Evolutionary conservation across 129 eudicot genomes (phyloP), one percentile per base, ranked within the genome.

Genomic region (Flaveria bidentis): DNA sequence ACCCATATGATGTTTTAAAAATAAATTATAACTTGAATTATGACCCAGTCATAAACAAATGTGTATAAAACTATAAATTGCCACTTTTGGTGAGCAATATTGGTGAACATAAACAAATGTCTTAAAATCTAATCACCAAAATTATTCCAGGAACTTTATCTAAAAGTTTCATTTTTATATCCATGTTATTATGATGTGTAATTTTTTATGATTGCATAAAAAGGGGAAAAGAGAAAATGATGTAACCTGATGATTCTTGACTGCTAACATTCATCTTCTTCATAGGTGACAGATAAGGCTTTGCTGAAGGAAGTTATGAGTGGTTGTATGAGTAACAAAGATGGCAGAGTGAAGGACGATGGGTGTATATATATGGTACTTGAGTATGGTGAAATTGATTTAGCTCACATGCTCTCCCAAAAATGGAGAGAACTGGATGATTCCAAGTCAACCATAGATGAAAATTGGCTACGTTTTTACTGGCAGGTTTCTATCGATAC

Each of bases 321-420:
- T 81, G 97, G 97, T 69, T 81, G 89, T 79, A 88, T 87, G 85
- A 85, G 77, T 78, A 87, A 84, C 71, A 91, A 87, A 77, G 96
- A 95, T 82, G 85, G 84, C 42, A 91, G 66, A 76, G 86, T 95
- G 61, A 91, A 86, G 82, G 97, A 89, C 15, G 97, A 95, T 82
- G 96, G 91, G 22, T 82, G 82, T 76, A 89, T 95, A 69, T 91
- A 79, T 82, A 95, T 95, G 99, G 97, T 95, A 41, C 99, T 95
- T 25, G 96, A 95, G 78, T 89, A 91, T 61, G 99, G 99, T 76
- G 99, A 95, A 84, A 95, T 91, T 70, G 99, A 95, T 88, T 81
- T 95, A 82, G 99, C 99, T 47, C 99, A 91, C 86, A 95, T 95
- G 99, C 84, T 95, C 67, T 83, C 96, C 20, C 97, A 95, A 70